Base-by-base conservation (phyloP, 148 eudicot species). In the Camellia sinensis region DNA sequence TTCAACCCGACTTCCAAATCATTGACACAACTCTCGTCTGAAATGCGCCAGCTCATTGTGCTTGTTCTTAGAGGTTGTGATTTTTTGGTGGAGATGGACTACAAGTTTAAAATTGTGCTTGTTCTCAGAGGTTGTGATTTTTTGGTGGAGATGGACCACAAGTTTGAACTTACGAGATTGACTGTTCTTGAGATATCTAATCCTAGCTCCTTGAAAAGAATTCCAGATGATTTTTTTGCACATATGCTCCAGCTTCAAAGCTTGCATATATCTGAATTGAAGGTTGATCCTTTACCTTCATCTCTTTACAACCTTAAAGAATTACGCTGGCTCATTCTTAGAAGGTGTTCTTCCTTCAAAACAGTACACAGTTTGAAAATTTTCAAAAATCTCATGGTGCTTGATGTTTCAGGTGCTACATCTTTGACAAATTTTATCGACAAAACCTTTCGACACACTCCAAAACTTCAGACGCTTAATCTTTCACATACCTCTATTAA, bases 21-120 rank as follows among this genome's bases (percentile, higher is more conserved):
- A 40, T 13, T 83, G 37, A 70, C 81, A 0, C 18, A 11, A 2
- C 52, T 61, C 9, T 62, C 76, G 17, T 1, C 3, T 5, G 29
- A 41, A 0, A 57, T 84, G 68, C 48, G 29, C 0, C 4, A 69
- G 14, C 87, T 79, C 50, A 6, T 45, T 61, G 75, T 84, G 18
- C 79, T 87, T 43, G 82, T 87, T 67, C 83, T 87, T 29, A 73
- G 89, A 82, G 73, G 78, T 37, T 82, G 89, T 68, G 64, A 78
- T 21, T 85, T 71, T 76, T 22, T 85, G 83, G 44, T 71, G 62
- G 18, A 72, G 1, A 6, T 78, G 2, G 41, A 40, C 0, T 2
- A 40, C 22, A 61, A 8, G 3, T 40, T 78, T 6, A 63, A 45
- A 12, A 6, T 45, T 61, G 75, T 84, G 18, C 79, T 87, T 43